Evolutionary conservation across 257 asterid species (phyloP), one percentile per base, ranked within the genome.

Genomic region (Fraxinus quadrangulata): DNA sequence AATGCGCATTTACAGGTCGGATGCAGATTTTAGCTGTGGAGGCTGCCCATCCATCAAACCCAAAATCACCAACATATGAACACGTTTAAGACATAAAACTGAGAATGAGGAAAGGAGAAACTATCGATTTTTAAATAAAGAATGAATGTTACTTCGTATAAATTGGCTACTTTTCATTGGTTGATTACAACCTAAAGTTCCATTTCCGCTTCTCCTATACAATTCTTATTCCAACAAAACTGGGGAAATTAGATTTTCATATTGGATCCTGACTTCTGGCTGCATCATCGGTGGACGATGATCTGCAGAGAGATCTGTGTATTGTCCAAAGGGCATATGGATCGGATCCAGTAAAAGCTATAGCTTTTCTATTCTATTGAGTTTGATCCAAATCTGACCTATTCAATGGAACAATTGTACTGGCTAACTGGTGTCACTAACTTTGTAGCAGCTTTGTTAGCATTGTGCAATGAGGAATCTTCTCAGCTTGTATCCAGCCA

Each of bases 21-120:
- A 23, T 28, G 84, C 83, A 77, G 92, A 26, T 26, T 74, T 87
- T 78, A 80, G 66, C 77, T 88, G 94, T 69, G 86, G 94, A 70
- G 91, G 92, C 70, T 65, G 81, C 81, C 86, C 92, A 75, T 90
- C 96, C 68, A 89, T 67, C 81, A 87, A 67, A 80, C 87, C 89
- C 86, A 92, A 79, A 39, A 39, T 7, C 45, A 3, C 45, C 37
- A 39, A 39, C 45, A 39, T 39, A 9, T 39, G 45, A 39, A 39
- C 45, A 9, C 45, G 56, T 13, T 16, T 47, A 3, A 13, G n/a
- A 16, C 56, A 47, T 12, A 14, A 47, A 13, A n/a, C 2, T 47
- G 56, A 47, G 14, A 47, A 47, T 39, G 45, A 39, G 12, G 56
- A 47, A 16, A 47, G 16, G 1, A 39, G 13, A 39, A 39, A 39